phyloP scores from a whole-genome alignment of 2,329 filamentous ascomycete species.

The Lasiodiplodia gonubiensis region DNA sequence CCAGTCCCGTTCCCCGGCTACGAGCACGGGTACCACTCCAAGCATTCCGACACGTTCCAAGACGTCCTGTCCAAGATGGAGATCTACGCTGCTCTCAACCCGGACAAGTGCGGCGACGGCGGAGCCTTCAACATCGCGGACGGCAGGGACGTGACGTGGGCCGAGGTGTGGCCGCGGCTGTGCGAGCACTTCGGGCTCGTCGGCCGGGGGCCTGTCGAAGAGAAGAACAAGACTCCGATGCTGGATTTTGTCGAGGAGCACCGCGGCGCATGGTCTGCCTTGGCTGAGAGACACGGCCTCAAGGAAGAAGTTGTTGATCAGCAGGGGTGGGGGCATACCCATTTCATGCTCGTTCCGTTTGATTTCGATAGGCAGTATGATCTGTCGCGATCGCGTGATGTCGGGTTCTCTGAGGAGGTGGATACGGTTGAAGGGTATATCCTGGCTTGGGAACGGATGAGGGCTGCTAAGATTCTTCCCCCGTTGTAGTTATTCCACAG shows the following conservation, averaged over 20 bases:
- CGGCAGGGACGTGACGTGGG: constrained; percentile 50
- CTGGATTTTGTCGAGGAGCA: constrained; percentile 39
- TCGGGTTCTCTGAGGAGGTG: constrained; percentile 51
- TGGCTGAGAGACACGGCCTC: constrained; percentile 38
- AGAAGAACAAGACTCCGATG: constrained; percentile 38
- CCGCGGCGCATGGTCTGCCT: constrained; percentile 38
- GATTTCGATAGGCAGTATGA: constrained; percentile 55
- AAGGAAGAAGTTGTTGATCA: constrained; percentile 51
- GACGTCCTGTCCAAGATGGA: constrained; percentile 52
- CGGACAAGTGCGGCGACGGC: constrained; percentile 42
- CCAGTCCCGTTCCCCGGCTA: constrained; percentile 49
- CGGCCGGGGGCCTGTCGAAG: constrained; percentile 42
- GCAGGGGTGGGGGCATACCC: not conserved
- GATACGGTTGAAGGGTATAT: constrained; percentile 48
- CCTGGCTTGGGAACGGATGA: constrained; percentile 53
- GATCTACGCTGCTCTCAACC: constrained; percentile 51
- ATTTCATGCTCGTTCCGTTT: constrained; percentile 51
- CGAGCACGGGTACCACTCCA: constrained; percentile 46
- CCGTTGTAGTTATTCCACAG: not conserved
- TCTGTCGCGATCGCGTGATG: constrained; percentile 51
- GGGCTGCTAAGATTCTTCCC: constrained; percentile 50
- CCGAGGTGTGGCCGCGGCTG: constrained; percentile 53
- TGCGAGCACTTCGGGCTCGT: constrained; percentile 55
- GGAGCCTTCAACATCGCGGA: constrained; percentile 50
- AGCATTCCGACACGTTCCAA: constrained; percentile 48